Conservation (phyloP, 2,329 filamentous ascomycete species). For the Mollisiaceae sp. region DNA sequence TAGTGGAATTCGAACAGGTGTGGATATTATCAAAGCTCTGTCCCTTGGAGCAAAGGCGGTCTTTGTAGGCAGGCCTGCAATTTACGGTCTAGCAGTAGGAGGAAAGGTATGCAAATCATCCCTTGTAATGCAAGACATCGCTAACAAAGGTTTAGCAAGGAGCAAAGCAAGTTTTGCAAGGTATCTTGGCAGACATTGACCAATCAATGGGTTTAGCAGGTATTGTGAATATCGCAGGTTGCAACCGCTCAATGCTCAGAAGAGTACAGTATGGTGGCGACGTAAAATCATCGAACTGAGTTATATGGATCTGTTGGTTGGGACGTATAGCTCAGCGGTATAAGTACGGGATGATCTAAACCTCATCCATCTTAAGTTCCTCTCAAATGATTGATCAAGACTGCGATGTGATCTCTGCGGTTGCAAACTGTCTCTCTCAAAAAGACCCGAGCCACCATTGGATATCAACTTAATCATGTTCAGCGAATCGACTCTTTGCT, state of each 20-base stretch:
- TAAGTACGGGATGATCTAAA: too few species aligned
- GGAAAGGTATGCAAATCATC: slow-evolving; percentile 47
- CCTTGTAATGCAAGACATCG: background rate
- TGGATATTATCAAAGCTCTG: slow-evolving; percentile 63
- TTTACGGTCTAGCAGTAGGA: slow-evolving; percentile 61
- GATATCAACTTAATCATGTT: background rate
- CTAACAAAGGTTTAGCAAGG: slow-evolving; percentile 45
- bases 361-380: too few species aligned
- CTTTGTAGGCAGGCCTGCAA: slow-evolving; percentile 60
- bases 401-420: background rate
- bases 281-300: slow-evolving; percentile 35
- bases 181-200: slow-evolving; percentile 58
- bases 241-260: slow-evolving; percentile 34
- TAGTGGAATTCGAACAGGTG: slow-evolving; percentile 59
- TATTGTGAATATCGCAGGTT: slow-evolving; percentile 43
- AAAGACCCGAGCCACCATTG: background rate
- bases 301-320: background rate
- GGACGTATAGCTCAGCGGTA: too few species aligned
- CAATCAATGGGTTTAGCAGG: slow-evolving; percentile 60
- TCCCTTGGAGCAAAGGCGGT: slow-evolving; percentile 61
- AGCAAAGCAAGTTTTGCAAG: slow-evolving; percentile 55
- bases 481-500: slow-evolving; percentile 28
- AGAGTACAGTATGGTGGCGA: slow-evolving; percentile 36
- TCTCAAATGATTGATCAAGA: too few species aligned
- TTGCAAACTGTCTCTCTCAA: background rate